Evolutionary conservation across 228 moss, liverwort and hornwort species (phyloP), one percentile per base, ranked within the genome.

Genomic region (Sphagnum fallax): DNA sequence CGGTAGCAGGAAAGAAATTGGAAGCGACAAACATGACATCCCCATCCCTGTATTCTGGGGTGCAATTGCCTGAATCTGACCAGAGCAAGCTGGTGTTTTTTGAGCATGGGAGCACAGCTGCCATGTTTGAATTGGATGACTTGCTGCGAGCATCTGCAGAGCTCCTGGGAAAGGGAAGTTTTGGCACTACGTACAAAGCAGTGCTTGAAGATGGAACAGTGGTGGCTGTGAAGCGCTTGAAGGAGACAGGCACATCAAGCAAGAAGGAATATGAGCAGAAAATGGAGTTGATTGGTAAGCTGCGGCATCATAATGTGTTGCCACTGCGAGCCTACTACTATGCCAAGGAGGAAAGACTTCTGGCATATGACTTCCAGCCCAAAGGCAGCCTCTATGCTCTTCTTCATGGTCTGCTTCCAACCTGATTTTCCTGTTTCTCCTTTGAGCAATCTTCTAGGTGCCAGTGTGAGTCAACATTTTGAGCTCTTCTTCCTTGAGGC

Each of bases 151-250:
- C 92, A 12, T 88, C 90, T 5, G 92, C 90, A 3, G 86, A 90
- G 73, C 88, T 92, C 90, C 81, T 92, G 61, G 88, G 86, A 0
- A 92, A 92, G 66, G 92, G 90, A 6, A 90, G 82, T 72, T 88
- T 88, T 53, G 86, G 88, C 8, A 92, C 88, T 5, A 78, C 86
- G 4, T 90, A 92, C 72, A 92, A 90, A 82, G 92, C 90, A 9
- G 86, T 92, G 62, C 68, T 90, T 61, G 90, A 90, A 62, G 77
- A 82, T 48, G 84, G 84, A 0, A 75, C 79, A 32, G 72, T 87
- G n/a, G 86, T 90, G 55, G 83, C 88, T 4, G 90, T 92, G 75
- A 92, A 90, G 77, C 85, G 84, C 4, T 75, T 92, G 78, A 90
- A 92, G 71, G 88, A 92, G 13, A 76, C 84, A 60, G 88, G 78